Conservation (phyloP, 2,329 filamentous ascomycete genomes). For the Monosporascus sp. region DNA sequence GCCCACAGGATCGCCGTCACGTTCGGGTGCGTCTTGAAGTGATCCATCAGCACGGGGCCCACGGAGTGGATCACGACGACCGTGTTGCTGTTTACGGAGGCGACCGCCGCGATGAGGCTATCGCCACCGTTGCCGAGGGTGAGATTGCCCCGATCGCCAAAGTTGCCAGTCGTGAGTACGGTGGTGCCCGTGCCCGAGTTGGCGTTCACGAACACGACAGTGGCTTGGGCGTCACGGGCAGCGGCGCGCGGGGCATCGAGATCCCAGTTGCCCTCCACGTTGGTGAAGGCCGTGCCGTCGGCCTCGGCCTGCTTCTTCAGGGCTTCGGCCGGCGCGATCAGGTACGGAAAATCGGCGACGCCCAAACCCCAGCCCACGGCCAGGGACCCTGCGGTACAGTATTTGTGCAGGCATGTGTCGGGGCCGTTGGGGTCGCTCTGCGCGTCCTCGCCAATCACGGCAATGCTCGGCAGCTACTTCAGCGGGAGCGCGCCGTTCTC, state of each 20-base stretch:
- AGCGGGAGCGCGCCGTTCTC: slow-evolving; percentile 23
- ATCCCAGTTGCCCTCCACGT: slow-evolving; percentile 45
- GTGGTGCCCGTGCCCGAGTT: slow-evolving; percentile 83
- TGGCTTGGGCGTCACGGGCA: slow-evolving; percentile 16
- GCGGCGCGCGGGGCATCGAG: slow-evolving; percentile 16
- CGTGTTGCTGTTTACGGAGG: slow-evolving; percentile 73
- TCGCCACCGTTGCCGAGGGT: slow-evolving; percentile 84
- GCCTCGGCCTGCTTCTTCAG: slow-evolving; percentile 56
- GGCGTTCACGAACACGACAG: slow-evolving; percentile 77
- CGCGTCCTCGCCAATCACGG: slow-evolving; percentile 77
- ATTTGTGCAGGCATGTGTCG: slow-evolving; percentile 70
- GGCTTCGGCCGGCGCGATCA: slow-evolving; percentile 67
- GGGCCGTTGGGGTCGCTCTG: slow-evolving; percentile 69
- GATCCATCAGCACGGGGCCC: slow-evolving; percentile 72
- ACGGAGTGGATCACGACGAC: slow-evolving; percentile 85
- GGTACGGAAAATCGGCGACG: slow-evolving; percentile 66
- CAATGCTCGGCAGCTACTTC: slow-evolving; percentile 65
- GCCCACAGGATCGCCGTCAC: slow-evolving; percentile 79
- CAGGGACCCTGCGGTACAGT: slow-evolving; percentile 54
- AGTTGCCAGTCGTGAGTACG: slow-evolving; percentile 74
- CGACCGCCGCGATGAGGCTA: slow-evolving; percentile 70
- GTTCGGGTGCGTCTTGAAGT: slow-evolving; percentile 65
- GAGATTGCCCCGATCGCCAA: slow-evolving; percentile 85
- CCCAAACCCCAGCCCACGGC: slow-evolving; percentile 78
- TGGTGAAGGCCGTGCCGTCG: slow-evolving; percentile 51